phyloP scores from a whole-genome alignment of 176 grass and related monocot genomes.

The Chrysopogon serrulatus region DNA sequence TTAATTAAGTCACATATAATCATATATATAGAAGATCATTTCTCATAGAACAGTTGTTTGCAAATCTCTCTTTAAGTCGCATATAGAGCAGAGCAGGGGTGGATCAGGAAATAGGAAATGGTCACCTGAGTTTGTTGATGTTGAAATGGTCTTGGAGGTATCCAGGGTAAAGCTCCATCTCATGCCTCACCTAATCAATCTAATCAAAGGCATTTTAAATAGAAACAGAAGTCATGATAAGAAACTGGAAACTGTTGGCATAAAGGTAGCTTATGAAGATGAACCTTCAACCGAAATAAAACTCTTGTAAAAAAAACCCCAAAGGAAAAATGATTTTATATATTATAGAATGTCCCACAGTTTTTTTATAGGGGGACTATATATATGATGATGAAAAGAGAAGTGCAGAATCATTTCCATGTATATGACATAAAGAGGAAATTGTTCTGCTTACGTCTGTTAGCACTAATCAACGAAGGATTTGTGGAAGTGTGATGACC shows the following conservation, averaged over 20 bases:
- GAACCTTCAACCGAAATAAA: neutral
- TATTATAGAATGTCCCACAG: neutral
- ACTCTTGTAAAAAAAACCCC: too few species aligned
- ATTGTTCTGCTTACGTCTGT: neutral
- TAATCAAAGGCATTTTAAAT: neutral
- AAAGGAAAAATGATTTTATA: too few species aligned
- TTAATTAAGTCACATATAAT: too few species aligned
- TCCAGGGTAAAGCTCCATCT: constrained; percentile 50
- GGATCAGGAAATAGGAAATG: neutral
- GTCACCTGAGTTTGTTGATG: constrained; percentile 38
- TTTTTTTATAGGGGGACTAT: neutral
- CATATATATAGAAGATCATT: too few species aligned
- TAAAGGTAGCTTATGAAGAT: neutral
- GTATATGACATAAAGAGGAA: neutral
- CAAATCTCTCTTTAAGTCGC: neutral
- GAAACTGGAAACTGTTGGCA: neutral
- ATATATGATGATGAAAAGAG: neutral
- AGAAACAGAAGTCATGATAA: neutral
- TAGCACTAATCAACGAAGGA: neutral
- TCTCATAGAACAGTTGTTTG: too few species aligned
- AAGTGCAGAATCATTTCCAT: neutral
- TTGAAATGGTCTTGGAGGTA: constrained; percentile 45
- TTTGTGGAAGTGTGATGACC: neutral
- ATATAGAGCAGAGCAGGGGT: neutral
- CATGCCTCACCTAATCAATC: constrained; percentile 5